A percentile compares a stretch with the other conserved stretches of the same genome.
phyloP scores from a whole-genome alignment of 768 basidiomycete genomes.

The Serpula lacrymans region DNA sequence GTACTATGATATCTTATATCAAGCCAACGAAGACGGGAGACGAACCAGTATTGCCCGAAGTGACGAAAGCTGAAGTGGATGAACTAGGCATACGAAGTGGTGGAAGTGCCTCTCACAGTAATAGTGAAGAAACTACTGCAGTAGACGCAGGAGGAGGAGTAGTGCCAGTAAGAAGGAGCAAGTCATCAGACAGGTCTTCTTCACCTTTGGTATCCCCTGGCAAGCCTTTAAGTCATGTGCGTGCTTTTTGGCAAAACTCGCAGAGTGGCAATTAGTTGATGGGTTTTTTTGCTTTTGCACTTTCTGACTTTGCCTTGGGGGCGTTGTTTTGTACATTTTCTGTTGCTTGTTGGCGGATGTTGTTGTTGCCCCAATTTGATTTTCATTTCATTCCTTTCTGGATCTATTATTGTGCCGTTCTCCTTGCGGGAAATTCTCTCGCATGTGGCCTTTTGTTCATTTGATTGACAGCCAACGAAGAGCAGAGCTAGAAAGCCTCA shows the following conservation, averaged over 20 bases:
- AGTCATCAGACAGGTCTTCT: constrained; percentile 15
- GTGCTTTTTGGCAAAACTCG: constrained; percentile 68
- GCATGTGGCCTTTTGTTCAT: constrained; percentile 8
- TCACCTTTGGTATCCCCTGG: constrained; percentile 47
- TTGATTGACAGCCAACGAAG: constrained; percentile 61
- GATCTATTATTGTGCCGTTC: constrained; percentile 19
- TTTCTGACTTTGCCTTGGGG: constrained; percentile 5
- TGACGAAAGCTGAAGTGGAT: constrained; percentile 41
- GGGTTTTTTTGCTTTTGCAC: constrained; percentile 14
- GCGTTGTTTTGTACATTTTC: constrained; percentile 20
- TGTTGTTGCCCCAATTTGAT: constrained; percentile 20
- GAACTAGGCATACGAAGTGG: constrained; percentile 43
- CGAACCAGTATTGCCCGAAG: constrained; percentile 27
- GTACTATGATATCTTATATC: constrained; percentile 70
- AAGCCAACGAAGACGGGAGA: constrained; percentile 49
- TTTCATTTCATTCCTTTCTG: constrained; percentile 19
- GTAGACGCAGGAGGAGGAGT: constrained; percentile 12
- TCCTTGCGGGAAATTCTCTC: constrained; percentile 14
- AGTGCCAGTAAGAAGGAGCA: constrained; percentile 19
- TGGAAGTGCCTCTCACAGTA: too few species aligned
- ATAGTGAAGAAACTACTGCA: constrained; percentile 18
- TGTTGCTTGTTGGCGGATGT: constrained; percentile 28
- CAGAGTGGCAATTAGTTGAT: constrained; percentile 45
- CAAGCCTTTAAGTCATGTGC: constrained; percentile 81
- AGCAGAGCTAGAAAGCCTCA: constrained; percentile 67